phyloP scores from a whole-genome alignment of 306 rosid genomes.

The Rubus idaeus region DNA sequence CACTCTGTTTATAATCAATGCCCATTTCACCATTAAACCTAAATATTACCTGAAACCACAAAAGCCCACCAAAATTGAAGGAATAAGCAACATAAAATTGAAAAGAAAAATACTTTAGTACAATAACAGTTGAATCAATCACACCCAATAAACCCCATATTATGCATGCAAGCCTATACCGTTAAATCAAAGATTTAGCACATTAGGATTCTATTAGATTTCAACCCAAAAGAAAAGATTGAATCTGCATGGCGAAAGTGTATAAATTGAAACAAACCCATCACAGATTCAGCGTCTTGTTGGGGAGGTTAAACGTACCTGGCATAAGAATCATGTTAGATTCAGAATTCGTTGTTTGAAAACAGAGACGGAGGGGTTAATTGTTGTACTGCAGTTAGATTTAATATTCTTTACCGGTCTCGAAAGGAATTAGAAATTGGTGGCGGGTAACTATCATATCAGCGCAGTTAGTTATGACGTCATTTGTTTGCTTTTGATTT shows the following conservation, averaged over 20 bases:
- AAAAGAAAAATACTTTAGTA: background rate
- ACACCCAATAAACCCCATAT: conserved; percentile 7
- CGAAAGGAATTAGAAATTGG: background rate
- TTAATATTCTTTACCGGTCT: background rate
- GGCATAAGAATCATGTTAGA: background rate
- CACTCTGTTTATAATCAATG: conserved; percentile 13
- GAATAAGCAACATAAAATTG: background rate
- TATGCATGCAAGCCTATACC: background rate
- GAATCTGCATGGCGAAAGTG: conserved; percentile 4
- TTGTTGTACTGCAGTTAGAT: no score
- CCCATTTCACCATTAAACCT: conserved; percentile 32
- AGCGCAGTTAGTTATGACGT: background rate
- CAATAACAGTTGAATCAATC: background rate
- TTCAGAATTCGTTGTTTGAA: background rate
- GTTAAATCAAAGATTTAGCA: background rate
- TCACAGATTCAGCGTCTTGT: background rate
- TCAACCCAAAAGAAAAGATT: background rate
- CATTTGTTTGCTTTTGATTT: no score
- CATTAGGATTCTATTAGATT: background rate
- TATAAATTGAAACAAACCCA: background rate
- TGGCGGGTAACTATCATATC: background rate
- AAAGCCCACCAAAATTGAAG: background rate
- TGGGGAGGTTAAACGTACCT: background rate
- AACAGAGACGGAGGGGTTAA: background rate
- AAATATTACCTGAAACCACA: conserved; percentile 27